phyloP scores from a whole-genome alignment of 2,329 filamentous ascomycete species.

The Botrytis sinoallii region DNA sequence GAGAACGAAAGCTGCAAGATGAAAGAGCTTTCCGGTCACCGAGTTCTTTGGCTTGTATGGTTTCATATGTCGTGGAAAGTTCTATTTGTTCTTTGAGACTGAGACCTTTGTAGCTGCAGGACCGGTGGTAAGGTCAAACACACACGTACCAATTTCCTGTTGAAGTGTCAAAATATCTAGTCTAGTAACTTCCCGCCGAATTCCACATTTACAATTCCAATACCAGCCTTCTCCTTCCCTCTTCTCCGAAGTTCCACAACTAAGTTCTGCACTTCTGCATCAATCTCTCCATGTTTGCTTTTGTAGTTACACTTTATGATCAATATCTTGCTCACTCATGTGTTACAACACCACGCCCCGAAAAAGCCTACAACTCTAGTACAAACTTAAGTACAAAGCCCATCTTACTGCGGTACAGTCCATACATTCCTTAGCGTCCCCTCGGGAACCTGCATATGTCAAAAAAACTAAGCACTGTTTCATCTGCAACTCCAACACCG shows the following conservation, averaged over 20 bases:
- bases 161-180: background rate
- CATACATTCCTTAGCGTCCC: constrained; percentile 10
- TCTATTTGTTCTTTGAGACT: constrained; percentile 5
- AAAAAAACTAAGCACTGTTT: constrained; percentile 15
- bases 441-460: constrained; percentile 21
- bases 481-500: constrained; percentile 13
- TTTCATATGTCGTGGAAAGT: constrained; percentile 17
- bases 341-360: background rate
- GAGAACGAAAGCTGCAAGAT: constrained; percentile 19
- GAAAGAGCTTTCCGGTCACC: background rate
- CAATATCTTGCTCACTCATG: constrained; percentile 10
- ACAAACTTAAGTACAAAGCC: background rate
- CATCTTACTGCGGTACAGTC: constrained; percentile 1
- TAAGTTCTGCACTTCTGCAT: background rate
- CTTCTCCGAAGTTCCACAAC: background rate
- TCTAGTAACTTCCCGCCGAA: background rate
- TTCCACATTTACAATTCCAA: background rate
- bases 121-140: too few relatives aligned
- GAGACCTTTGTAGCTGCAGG: background rate
- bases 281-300: constrained; percentile 5
- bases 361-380: background rate
- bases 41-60: background rate
- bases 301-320: constrained; percentile 10
- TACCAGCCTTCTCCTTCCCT: background rate
- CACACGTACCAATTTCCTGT: background rate